Base-by-base conservation (phyloP, 257 asterid species). In the Jacaranda mimosifolia region DNA sequence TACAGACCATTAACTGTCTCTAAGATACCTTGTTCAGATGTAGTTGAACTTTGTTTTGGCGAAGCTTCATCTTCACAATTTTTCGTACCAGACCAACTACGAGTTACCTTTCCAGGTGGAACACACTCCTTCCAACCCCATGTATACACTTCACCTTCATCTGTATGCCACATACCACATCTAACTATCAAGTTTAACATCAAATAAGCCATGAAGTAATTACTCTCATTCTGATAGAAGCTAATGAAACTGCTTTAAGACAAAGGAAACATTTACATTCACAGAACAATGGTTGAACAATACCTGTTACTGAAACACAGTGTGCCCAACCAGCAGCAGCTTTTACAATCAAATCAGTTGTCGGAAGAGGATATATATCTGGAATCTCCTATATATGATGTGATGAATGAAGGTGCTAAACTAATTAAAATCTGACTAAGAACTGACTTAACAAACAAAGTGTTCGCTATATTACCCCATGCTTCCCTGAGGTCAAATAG, bases 51-150 rank as follows among this genome's bases (percentile, higher is more conserved):
- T 81, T 79, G 89, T 72, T 85, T 83, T 40, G 77, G 65, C 55
- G 81, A 67, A 63, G 68, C 72, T 72, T 86, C 89, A 10, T 82
- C 89, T 52, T 85, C 93, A 62, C 70, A 42, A 38, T 51, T 81
- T 71, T 70, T 87, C 66, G 70, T 72, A 58, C 74, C 52, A 77
- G 82, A n/a, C 79, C 87, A 82, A 76, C 53, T 80, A 55, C 77
- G 77, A 42, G 78, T 53, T 19, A 91, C 40, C 72, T 83, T 85
- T 62, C 81, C 88, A 40, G 96, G 87, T 35, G 97, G 94, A 71
- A 92, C 94, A 64, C 97, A 90, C 83, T 92, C 96, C 78, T 90
- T 92, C 97, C 97, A 90, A 15, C 97, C 97, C 97, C 97, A 89
- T 3, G 93, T 80, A 77, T 87, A 92, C 43, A 87, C 91, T 72